phyloP scores from a whole-genome alignment of 148 eudicot species.

The Cornus kousa region DNA sequence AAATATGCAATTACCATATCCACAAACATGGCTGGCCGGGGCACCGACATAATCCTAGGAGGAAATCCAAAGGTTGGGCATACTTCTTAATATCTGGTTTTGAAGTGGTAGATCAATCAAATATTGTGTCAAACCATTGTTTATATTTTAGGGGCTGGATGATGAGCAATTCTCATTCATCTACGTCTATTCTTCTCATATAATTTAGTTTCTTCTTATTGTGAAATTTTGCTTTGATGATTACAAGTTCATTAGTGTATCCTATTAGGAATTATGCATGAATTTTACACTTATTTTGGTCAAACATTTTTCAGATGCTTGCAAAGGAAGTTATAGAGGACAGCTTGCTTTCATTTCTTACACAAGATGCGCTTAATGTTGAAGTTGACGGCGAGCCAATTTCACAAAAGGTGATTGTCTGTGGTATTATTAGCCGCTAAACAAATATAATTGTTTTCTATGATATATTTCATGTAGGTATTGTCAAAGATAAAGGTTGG shows the following conservation, averaged over 20 bases:
- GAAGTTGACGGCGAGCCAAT: constrained; percentile 54
- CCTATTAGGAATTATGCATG: background rate
- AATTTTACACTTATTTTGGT: constrained; percentile 15
- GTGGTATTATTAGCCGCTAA: constrained; percentile 9
- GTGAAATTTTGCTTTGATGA: background rate
- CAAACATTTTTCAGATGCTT: constrained; percentile 60
- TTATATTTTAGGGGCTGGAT: background rate
- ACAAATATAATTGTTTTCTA: constrained; percentile 14
- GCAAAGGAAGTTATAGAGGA: constrained; percentile 85
- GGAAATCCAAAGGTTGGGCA: constrained; percentile 87
- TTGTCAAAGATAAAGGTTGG: constrained; percentile 71
- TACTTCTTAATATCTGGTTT: constrained; percentile 6
- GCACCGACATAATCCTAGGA: constrained; percentile 96
- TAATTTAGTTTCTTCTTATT: background rate
- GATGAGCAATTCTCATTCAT: background rate
- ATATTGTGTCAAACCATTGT: background rate
- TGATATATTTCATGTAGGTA: constrained; percentile 42
- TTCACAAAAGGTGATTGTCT: constrained; percentile 52
- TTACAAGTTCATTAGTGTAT: constrained; percentile 1
- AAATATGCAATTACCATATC: constrained; percentile 92
- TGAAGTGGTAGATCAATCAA: background rate
- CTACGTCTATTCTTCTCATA: background rate
- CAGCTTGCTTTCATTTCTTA: constrained; percentile 57
- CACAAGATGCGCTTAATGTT: constrained; percentile 53
- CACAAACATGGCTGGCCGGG: constrained; percentile 99